Evolutionary conservation across 2,329 filamentous ascomycete genomes (phyloP).

Genomic region (Botrytis squamosa): DNA sequence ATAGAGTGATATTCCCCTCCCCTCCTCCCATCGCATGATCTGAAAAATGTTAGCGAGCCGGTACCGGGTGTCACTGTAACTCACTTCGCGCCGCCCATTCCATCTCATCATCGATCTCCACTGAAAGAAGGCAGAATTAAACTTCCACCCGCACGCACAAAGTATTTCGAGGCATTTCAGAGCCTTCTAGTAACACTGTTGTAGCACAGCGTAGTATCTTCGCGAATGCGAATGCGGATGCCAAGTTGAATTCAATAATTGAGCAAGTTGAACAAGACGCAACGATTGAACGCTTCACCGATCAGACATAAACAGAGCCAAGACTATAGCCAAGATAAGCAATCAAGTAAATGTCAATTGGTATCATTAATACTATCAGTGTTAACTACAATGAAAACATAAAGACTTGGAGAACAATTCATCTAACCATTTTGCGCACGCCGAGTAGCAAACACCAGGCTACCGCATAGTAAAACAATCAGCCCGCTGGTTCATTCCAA

Average conservation of each 20-base stretch:
- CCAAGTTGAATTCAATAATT: not conserved
- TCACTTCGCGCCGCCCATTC: not conserved
- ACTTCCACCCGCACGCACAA: not conserved
- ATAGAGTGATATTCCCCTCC: not conserved
- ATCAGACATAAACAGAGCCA: not conserved
- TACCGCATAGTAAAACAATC: not conserved
- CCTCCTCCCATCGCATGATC: not conserved
- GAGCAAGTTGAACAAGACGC: not conserved
- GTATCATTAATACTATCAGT: not conserved
- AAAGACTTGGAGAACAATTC: not conserved
- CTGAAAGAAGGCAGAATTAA: conserved; percentile 3
- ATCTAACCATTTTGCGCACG: conserved; percentile 5
- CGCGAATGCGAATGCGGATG: not conserved
- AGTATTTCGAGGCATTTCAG: no score
- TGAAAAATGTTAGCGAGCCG: not conserved
- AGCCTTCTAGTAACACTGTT: not conserved
- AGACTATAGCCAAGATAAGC: not conserved
- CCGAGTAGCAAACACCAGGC: not conserved
- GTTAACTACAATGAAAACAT: not conserved
- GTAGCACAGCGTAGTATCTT: not conserved
- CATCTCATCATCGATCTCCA: not conserved
- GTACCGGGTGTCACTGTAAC: not conserved
- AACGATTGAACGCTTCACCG: not conserved
- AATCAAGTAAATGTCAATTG: not conserved
- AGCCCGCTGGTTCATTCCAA: not conserved